Base-by-base conservation (phyloP, 768 basidiomycete genomes). In the Leccinum variicolor region DNA sequence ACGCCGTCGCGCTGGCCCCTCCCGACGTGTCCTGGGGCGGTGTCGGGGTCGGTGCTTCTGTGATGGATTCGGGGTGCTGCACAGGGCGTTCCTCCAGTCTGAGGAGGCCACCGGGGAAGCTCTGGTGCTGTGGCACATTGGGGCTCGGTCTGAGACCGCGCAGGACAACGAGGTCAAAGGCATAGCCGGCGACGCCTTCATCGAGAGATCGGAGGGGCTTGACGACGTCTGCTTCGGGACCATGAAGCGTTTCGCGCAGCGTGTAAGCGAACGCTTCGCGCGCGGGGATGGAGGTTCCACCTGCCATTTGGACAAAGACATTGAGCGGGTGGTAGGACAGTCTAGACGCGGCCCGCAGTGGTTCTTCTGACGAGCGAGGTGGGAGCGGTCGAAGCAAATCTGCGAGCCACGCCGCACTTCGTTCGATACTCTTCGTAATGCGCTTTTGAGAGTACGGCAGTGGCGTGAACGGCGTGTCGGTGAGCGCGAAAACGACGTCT, bases 381-480 rank as follows among this genome's bases (percentile, higher is more conserved):
- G 65, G 61, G 23, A 64, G 59, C 3, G 71, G 72, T 14, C 73
- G 72, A 2, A 92, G 76, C 1, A 90, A 59, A 33, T 79, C 74
- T 0, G 77, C 71, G 0, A 92, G 71, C 92, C 92, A 94, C 1
- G 78, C 71, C 0, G 75, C 66, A 3, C 84, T 85, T 26, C 91
- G 79, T 46, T 91, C 87, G 53, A 92, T 79, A 64, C 86, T 86
- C 67, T 92, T 93, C 26, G 81, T 85, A 6, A 86, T 70, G 3
- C 92, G 83, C 61, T 89, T 92, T 66, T 94, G 92, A 4, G 90
- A 92, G 59, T 84, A 80, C 0, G 87, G 83, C 0, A 83, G 80
- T 3, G 74, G 60, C 0, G 87, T 87, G 66, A 82, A 84, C 0
- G 90, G 88, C 0, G 76, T 84, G 57, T 94, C 91, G 1, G 83